phyloP scores from a whole-genome alignment of 2,329 filamentous ascomycete genomes.

The Penicillium corylophilum region DNA sequence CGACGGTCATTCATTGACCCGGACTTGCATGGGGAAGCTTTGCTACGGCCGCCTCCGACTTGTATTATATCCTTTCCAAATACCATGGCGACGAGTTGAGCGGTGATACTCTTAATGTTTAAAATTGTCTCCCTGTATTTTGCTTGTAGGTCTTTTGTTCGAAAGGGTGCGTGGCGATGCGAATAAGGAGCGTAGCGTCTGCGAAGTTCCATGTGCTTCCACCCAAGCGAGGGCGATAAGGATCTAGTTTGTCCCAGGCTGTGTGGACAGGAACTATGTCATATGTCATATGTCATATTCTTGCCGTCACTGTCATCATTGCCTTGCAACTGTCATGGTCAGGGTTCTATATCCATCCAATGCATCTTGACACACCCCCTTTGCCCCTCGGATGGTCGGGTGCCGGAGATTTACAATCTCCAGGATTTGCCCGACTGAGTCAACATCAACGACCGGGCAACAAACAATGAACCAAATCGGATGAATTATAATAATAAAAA shows the following conservation, averaged over 20 bases:
- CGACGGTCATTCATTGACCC: not conserved
- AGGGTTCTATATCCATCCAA: not conserved
- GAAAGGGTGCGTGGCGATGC: not conserved
- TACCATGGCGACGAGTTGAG: not conserved
- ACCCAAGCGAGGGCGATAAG: not conserved
- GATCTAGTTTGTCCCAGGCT: no score
- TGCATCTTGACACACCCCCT: not conserved
- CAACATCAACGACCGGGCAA: not conserved
- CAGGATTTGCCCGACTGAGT: not conserved
- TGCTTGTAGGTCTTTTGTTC: no score
- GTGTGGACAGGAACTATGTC: no score
- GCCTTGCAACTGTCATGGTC: not conserved
- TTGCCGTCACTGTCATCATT: not conserved
- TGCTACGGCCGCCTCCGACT: constrained; percentile 1
- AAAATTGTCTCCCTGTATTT: not conserved
- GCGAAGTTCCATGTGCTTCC: constrained; percentile 2
- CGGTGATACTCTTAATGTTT: not conserved
- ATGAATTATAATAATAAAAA: not conserved
- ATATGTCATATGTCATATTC: not conserved
- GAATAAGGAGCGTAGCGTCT: not conserved
- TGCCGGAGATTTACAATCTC: not conserved
- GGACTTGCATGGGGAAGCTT: not conserved
- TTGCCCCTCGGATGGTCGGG: not conserved
- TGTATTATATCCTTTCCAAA: constrained; percentile 5
- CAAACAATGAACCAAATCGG: not conserved